A percentile compares a stretch with the other conserved stretches of the same genome.
Conservation (phyloP, 305 asterid species). For the Coffea humblotiana region DNA sequence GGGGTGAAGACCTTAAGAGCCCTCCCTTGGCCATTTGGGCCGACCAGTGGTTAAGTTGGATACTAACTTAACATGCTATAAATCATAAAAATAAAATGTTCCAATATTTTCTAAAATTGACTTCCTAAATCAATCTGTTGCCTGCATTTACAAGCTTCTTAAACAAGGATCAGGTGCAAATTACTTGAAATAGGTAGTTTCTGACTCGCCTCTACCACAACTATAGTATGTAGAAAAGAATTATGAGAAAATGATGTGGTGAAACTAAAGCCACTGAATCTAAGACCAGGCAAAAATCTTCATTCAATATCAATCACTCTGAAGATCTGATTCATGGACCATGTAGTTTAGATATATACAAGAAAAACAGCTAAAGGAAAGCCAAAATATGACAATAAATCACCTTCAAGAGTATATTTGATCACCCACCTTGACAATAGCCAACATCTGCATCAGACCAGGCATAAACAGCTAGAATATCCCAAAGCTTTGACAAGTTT, state of each 20-base stretch:
- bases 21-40: too few relatives aligned
- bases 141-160: background rate
- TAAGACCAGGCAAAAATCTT: background rate
- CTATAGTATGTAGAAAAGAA: background rate
- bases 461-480: conserved; percentile 77
- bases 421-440: conserved; percentile 82
- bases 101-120: background rate
- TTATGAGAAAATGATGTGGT: background rate
- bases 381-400: background rate
- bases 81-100: background rate
- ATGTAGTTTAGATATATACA: background rate
- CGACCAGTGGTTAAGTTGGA: background rate
- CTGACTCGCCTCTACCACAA: background rate
- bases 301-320: background rate
- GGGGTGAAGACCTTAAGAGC: too few relatives aligned
- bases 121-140: background rate
- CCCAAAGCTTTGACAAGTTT: conserved; percentile 85
- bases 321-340: background rate
- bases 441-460: conserved; percentile 94
- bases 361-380: conserved; percentile 2
- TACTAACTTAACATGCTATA: background rate
- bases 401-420: conserved; percentile 4
- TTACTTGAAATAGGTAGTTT: background rate
- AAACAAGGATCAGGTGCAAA: background rate
- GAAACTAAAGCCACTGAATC: background rate